phyloP scores from a whole-genome alignment of 1,284 basidiomycete genomes.

The Psilocybe mexicana region DNA sequence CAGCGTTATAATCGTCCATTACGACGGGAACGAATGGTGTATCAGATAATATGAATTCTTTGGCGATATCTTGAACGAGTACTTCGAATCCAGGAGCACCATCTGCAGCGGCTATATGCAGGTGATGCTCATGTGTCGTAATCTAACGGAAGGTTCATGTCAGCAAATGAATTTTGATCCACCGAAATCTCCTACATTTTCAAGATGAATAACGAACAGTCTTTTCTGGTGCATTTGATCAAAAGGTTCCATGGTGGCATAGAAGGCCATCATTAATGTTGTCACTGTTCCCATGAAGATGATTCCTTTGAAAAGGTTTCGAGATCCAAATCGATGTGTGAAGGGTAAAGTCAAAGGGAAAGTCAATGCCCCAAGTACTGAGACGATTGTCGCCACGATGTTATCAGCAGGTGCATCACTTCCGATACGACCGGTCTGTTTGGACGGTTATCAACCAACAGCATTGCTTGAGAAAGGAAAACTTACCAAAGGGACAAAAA shows the following conservation, averaged over 20 bases:
- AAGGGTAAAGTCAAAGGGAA: constrained; percentile 74
- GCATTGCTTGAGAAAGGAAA: not conserved
- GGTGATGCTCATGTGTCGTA: constrained; percentile 68
- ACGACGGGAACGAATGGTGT: constrained; percentile 42
- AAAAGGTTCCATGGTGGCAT: constrained; percentile 67
- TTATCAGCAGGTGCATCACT: constrained; percentile 82
- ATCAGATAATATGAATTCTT: constrained; percentile 53
- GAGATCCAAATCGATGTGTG: constrained; percentile 68
- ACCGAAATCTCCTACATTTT: constrained; percentile 64
- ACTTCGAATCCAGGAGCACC: constrained; percentile 73
- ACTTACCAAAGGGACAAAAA: constrained; percentile 90
- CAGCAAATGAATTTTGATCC: not conserved
- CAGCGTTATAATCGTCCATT: constrained; percentile 71
- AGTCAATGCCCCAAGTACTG: constrained; percentile 60
- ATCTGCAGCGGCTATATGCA: constrained; percentile 87
- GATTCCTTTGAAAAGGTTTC: constrained; percentile 49
- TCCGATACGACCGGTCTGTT: constrained; percentile 74
- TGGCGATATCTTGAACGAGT: constrained; percentile 64
- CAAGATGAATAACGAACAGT: constrained; percentile 82
- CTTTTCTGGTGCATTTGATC: constrained; percentile 89
- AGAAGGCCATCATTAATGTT: constrained; percentile 58
- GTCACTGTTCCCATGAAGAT: constrained; percentile 48
- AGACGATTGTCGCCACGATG: constrained; percentile 82
- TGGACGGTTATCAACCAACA: not conserved
- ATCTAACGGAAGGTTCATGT: constrained; percentile 47